Base-by-base conservation (phyloP, 129 eudicot genomes). In the Helichrysum umbraculigerum region DNA sequence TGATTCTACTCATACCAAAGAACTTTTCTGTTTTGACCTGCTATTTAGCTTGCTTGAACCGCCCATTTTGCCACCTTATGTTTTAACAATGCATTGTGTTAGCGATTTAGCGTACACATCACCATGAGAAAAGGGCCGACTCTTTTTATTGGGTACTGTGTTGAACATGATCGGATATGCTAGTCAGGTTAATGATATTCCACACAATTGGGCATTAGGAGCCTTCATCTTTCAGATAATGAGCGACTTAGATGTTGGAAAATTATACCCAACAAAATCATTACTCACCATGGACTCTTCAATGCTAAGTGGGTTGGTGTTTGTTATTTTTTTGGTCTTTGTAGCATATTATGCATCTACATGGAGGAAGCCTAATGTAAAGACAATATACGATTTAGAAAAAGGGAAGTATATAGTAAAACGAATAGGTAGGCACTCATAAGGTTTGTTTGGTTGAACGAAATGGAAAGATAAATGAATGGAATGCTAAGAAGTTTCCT, bases 191-290 rank as follows among this genome's bases (percentile, higher is more conserved):
- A 76, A 86, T 57, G 71, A 84, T 16, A 87, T 88, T 78, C 98
- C 98, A 35, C 96, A 90, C 52, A 97, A 91, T 83, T 91, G 97
- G 98, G 97, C 97, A 28, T 82, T 93, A 72, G 98, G 98, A 72
- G 98, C 97, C 76, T 88, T 91, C 85, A 91, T 93, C 79, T 81
- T 84, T 73, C 97, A 87, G 76, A 79, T 69, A 73, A 74, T 85
- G 73, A 79, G 79, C 20, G 84, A 76, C 7, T 9, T 72, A n/a
- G 81, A 82, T 14, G 39, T 10, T 15, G 84, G 71, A 14, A 67
- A 91, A 56, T 70, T 82, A 16, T 68, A 81, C 57, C 86, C 86
- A 82, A 60, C 82, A 17, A 66, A 71, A 61, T 25, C 71, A 7
- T 9, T 87, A 29, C n/a, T 75, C 60, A 35, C 79, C 35, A 66